These are phyloP conservation scores for Striga asiatica DNA, from an alignment of 257 asterid genomes.

Conservation along the genomic window DNA sequence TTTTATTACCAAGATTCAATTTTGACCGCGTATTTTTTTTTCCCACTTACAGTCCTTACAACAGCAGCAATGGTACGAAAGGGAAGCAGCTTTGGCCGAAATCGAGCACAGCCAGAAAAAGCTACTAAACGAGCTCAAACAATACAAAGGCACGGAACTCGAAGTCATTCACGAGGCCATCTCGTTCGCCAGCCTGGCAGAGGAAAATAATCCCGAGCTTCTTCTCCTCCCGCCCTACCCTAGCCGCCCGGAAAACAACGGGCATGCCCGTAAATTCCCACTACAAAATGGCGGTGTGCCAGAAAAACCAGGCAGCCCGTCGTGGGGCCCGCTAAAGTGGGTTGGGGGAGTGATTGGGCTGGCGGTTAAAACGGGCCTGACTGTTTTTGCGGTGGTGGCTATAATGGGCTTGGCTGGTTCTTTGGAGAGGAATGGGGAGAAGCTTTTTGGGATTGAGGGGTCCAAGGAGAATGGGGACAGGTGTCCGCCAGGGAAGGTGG, in stretches of 20 bases:
- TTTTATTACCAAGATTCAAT: too few relatives aligned
- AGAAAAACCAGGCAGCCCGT: conserved; percentile 16
- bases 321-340: conserved; percentile 25
- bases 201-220: conserved; percentile 60
- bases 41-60: conserved; percentile 44
- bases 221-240: conserved; percentile 98
- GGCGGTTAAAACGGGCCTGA: conserved; percentile 54
- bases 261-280: conserved; percentile 32
- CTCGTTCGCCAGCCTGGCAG: conserved; percentile 74
- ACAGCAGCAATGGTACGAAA: conserved; percentile 88
- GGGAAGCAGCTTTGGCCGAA: conserved; percentile 67
- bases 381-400: conserved; percentile 55
- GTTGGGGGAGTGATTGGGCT: conserved; percentile 32
- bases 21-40: too few relatives aligned
- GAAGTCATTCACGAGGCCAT: conserved; percentile 80
- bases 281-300: conserved; percentile 47
- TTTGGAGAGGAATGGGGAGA: conserved; percentile 43
- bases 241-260: conserved; percentile 40
- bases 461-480: conserved; percentile 25
- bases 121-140: conserved; percentile 68
- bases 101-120: conserved; percentile 66
- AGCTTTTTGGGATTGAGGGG: conserved; percentile 29
- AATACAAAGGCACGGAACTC: conserved; percentile 72
- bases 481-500: conserved; percentile 78
- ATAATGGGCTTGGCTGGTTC: conserved; percentile 74